Percentiles rank a stretch among this genome's conserved stretches.
phyloP scores from a whole-genome alignment of 371 early-diverging fungal genomes.

The Mortierella sp. region DNA sequence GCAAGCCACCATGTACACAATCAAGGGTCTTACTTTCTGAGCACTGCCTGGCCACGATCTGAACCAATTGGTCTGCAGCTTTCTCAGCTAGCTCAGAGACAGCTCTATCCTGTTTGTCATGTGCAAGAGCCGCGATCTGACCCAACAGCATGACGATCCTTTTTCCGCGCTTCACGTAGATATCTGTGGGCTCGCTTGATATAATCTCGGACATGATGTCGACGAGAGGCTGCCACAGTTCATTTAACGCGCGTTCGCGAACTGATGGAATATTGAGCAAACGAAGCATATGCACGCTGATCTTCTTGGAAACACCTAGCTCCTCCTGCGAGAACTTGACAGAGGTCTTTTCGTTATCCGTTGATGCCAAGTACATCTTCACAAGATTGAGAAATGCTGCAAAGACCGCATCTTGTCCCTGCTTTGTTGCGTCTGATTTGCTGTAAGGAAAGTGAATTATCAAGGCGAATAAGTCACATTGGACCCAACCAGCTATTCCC shows the following conservation, averaged over 20 bases:
- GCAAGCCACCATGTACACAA: neutral
- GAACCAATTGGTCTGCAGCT: constrained; percentile 46
- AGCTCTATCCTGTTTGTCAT: constrained; percentile 23
- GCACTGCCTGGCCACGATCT: constrained; percentile 49
- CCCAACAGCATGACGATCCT: constrained; percentile 30
- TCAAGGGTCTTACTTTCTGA: constrained; percentile 39
- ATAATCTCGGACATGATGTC: constrained; percentile 30
- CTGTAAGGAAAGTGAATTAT: constrained; percentile 1
- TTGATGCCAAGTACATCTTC: constrained; percentile 16
- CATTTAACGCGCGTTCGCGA: constrained; percentile 22
- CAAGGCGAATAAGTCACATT: too few species aligned
- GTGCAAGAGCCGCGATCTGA: constrained; percentile 20
- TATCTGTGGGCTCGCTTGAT: constrained; percentile 22
- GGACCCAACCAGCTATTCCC: too few species aligned
- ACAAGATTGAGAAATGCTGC: constrained; percentile 22
- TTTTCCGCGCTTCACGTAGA: constrained; percentile 40
- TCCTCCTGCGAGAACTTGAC: constrained; percentile 40
- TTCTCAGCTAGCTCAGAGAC: constrained; percentile 32
- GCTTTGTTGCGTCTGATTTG: constrained; percentile 45
- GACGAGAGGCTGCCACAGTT: constrained; percentile 37
- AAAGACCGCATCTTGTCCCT: constrained; percentile 43
- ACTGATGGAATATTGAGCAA: constrained; percentile 44
- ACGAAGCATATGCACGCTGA: constrained; percentile 27
- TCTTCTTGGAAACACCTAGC: constrained; percentile 29
- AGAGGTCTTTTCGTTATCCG: constrained; percentile 13